Base-by-base conservation (phyloP, 2,329 filamentous ascomycete species). In the Aspergillus candidus region DNA sequence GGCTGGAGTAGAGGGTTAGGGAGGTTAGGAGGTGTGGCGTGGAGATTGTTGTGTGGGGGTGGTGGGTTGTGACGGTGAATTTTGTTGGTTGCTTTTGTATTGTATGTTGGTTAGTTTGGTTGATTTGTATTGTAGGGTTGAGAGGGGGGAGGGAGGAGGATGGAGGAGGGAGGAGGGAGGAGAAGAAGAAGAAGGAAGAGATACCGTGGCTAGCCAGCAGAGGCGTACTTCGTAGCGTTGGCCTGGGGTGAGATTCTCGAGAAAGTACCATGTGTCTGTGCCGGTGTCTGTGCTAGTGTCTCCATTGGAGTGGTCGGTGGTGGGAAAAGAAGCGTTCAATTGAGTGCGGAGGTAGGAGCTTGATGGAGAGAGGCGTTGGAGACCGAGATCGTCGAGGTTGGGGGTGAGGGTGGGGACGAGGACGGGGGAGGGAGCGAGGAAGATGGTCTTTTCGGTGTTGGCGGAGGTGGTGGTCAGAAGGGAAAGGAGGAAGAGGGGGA, bases 391-490 rank as follows among this genome's bases (percentile, higher is more conserved):
- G 47, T 78, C 73, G 39, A 87, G 66, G 41, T 70, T 76, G 46
- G 77, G 78, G 54, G 72, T 74, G 40, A 72, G 63, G 42, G 75
- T 66, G 31, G 83, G 78, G 36, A 86, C 67, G 43, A 73, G 65
- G 57, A 79, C 65, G 29, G 73, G 66, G 29, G 70, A 61, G 10
- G 90, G 89, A 15, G 80, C 88, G 31, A 84, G 72, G 71, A 98
- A 97, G 59, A 97, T 88, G 55, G 79, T 75, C 70, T 98, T 98
- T 65, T 97, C 93, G 43, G 86, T 84, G 65, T 98, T 97, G 63
- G 85, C 88, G 15, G 43, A 32, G 5, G 41, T 48, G 27, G 57
- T 34, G 11, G 60, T 29, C 7, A 63, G 31, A 11, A 54, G 31
- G 27, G 45, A 47, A 27, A 56, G 38, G 7, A 35, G 47, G 30